Conservation (phyloP, 306 rosid species). For the Quercus aquifolioides region DNA sequence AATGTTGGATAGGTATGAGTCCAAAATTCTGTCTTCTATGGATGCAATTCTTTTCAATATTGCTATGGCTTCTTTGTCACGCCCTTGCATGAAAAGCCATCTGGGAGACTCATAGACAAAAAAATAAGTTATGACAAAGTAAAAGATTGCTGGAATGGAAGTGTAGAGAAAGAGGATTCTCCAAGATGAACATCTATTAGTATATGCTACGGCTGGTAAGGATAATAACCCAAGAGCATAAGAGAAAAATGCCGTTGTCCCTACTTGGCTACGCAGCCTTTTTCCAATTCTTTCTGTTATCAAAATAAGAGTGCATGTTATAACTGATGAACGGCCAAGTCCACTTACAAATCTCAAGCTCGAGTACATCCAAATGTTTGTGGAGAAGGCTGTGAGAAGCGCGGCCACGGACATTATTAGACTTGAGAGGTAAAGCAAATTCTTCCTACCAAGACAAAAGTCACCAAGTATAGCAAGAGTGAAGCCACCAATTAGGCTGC, state of each 20-base stretch:
- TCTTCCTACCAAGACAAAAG: constrained; percentile 40
- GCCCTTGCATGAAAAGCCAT: constrained; percentile 20
- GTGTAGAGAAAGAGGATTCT: constrained; percentile 23
- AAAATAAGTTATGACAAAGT: not conserved
- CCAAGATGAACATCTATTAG: constrained; percentile 23
- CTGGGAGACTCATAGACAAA: constrained; percentile 27
- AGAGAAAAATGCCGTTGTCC: too few relatives aligned
- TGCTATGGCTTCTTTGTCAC: not conserved
- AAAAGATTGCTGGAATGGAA: constrained; percentile 23
- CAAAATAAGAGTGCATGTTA: not conserved
- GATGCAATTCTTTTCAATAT: not conserved
- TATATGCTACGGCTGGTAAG: constrained; percentile 22
- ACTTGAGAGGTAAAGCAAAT: constrained; percentile 22
- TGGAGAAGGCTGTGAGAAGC: constrained; percentile 4
- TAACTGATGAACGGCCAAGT: constrained; percentile 18
- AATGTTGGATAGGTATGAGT: not conserved
- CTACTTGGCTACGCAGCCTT: too few relatives aligned
- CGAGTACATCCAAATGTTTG: constrained; percentile 37
- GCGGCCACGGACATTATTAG: constrained; percentile 25
- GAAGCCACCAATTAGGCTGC: constrained; percentile 29
- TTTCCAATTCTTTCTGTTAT: too few relatives aligned
- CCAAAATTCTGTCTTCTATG: not conserved
- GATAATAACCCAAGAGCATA: too few relatives aligned
- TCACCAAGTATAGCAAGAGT: constrained; percentile 39
- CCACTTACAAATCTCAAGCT: constrained; percentile 27